These are phyloP conservation scores for Leccinum subrobustum DNA, from an alignment of 1,284 basidiomycete species.

Conservation along the genomic window DNA sequence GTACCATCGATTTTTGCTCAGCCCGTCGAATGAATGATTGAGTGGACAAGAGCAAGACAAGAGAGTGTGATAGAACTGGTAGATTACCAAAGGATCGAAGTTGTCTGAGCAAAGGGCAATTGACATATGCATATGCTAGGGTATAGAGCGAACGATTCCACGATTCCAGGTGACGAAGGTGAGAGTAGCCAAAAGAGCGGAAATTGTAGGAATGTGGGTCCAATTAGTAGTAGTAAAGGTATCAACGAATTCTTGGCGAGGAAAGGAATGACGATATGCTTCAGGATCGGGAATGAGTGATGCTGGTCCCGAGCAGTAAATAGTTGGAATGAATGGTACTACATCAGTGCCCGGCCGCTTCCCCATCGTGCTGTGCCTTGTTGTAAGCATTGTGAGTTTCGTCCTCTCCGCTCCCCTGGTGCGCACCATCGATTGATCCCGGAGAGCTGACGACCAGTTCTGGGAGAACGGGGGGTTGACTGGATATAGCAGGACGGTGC, in stretches of 20 bases:
- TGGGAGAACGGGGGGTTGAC: constrained; percentile 34
- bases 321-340: neutral
- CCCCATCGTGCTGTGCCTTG: constrained; percentile 25
- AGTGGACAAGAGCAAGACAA: constrained; percentile 10
- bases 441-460: constrained; percentile 38
- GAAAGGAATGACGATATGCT: neutral
- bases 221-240: neutral
- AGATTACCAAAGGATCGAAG: neutral
- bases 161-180: constrained; percentile 1
- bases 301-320: neutral
- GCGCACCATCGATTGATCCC: constrained; percentile 33
- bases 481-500: constrained; percentile 28
- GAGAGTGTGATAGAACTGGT: neutral
- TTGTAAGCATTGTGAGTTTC: constrained; percentile 15
- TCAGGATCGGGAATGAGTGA: neutral
- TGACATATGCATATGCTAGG: constrained; percentile 1
- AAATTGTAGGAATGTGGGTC: neutral
- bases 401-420: constrained; percentile 16
- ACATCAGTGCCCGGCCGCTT: constrained; percentile 22
- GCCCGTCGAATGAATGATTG: neutral
- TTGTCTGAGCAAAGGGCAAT: neutral
- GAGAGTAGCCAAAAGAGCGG: constrained; percentile 20
- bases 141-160: constrained; percentile 12
- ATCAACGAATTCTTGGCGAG: constrained; percentile 1
- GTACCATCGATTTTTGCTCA: neutral